These are phyloP conservation scores for Didymellaceae sp. DNA, from an alignment of 2,329 filamentous ascomycete genomes.

Conservation along the genomic window DNA sequence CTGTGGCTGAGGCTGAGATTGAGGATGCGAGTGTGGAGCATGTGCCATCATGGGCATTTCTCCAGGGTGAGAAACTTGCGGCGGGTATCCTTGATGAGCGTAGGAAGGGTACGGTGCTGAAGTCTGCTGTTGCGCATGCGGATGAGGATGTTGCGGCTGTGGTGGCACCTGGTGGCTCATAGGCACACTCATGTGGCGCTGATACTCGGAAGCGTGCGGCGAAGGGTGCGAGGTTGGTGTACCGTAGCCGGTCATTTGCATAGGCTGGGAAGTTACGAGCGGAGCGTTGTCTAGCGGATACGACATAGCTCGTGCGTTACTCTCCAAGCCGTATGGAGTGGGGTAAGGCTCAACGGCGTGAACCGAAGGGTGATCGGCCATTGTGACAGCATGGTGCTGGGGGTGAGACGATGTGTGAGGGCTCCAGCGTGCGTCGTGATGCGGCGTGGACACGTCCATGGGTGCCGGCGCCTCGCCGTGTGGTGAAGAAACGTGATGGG, in stretches of 20 bases:
- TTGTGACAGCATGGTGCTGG: slow-evolving; percentile 43
- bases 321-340: slow-evolving; percentile 47
- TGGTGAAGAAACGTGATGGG: slow-evolving; percentile 44
- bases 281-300: slow-evolving; percentile 48
- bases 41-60: slow-evolving; percentile 50
- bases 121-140: slow-evolving; percentile 36
- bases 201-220: slow-evolving; percentile 46
- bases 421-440: slow-evolving; percentile 44
- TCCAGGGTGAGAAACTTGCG: slow-evolving; percentile 42
- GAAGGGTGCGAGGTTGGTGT: slow-evolving; percentile 47
- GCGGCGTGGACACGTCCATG: slow-evolving; percentile 39
- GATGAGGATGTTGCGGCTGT: slow-evolving; percentile 33
- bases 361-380: slow-evolving; percentile 40
- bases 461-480: slow-evolving; percentile 40
- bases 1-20: slow-evolving; percentile 33
- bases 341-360: slow-evolving; percentile 45
- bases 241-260: slow-evolving; percentile 47
- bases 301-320: slow-evolving; percentile 47
- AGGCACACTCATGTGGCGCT: slow-evolving; percentile 46
- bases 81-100: slow-evolving; percentile 43
- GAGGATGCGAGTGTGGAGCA: slow-evolving; percentile 38
- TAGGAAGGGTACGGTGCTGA: slow-evolving; percentile 39
- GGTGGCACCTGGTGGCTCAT: slow-evolving; percentile 42
- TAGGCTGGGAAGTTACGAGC: slow-evolving; percentile 46
- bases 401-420: slow-evolving; percentile 42